These are phyloP conservation scores for Mucor sp. DNA, from an alignment of 371 early-diverging fungal species.

Conservation along the genomic window DNA sequence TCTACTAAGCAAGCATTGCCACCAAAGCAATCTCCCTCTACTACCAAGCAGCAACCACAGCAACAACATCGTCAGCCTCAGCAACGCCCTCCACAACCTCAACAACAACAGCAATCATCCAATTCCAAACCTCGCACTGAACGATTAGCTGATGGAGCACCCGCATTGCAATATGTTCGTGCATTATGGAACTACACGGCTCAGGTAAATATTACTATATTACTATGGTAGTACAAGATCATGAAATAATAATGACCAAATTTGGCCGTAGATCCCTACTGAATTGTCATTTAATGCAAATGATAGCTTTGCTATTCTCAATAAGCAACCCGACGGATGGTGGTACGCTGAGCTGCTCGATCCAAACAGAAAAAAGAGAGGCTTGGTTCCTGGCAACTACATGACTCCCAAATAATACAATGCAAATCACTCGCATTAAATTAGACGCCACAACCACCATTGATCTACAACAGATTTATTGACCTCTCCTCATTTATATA, in stretches of 20 bases:
- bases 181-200: slow-evolving; percentile 26
- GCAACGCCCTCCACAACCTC: slow-evolving; percentile 3
- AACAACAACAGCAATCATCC: not conserved
- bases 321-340: slow-evolving; percentile 39
- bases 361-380: slow-evolving; percentile 21
- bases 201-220: slow-evolving; percentile 15
- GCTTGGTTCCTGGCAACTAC: slow-evolving; percentile 39
- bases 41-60: not conserved
- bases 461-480: too few species aligned
- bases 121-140: not conserved
- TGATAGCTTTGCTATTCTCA: slow-evolving; percentile 30
- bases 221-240: not conserved
- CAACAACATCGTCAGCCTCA: not conserved
- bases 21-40: not conserved
- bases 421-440: not conserved
- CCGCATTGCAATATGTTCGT: slow-evolving; percentile 16
- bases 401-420: slow-evolving; percentile 15
- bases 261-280: slow-evolving; percentile 17
- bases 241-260: not conserved
- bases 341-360: slow-evolving; percentile 36
- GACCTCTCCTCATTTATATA: too few species aligned
- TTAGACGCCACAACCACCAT: too few species aligned
- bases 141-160: slow-evolving; percentile 18
- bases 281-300: slow-evolving; percentile 31
- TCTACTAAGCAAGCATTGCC: not conserved